Conservation (phyloP, 2,329 filamentous ascomycete species). For the Verticillium albo-atrum region DNA sequence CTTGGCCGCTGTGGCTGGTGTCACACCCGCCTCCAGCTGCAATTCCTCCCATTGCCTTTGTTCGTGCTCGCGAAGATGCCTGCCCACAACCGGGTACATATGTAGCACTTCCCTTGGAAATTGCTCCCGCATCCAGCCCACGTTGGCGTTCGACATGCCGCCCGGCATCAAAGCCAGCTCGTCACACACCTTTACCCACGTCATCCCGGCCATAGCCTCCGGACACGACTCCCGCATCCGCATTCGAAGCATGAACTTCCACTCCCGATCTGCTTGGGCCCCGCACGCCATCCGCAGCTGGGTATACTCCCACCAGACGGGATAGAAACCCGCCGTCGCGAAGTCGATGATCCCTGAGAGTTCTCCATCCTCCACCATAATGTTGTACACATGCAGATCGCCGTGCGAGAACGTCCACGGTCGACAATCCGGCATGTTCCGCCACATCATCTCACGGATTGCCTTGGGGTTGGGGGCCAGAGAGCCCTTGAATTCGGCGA, state of each 20-base stretch:
- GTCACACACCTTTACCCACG: not conserved
- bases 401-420: not conserved
- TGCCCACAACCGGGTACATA: not conserved
- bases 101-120: not conserved
- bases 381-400: not conserved
- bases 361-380: not conserved
- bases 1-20: not conserved
- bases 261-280: not conserved
- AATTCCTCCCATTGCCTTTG: not conserved
- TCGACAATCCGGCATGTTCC: not conserved
- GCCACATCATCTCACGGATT: not conserved
- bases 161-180: not conserved
- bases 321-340: not conserved
- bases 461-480: not conserved
- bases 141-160: not conserved
- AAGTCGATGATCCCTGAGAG: not conserved
- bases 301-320: not conserved
- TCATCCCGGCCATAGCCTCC: not conserved
- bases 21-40: not conserved
- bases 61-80: not conserved
- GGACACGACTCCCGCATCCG: not conserved
- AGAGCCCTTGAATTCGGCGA: not conserved
- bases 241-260: not conserved
- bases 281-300: not conserved
- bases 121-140: not conserved